Evolutionary conservation across 1,139 yeast species (phyloP).

Genomic region (Taphrina betulina): DNA sequence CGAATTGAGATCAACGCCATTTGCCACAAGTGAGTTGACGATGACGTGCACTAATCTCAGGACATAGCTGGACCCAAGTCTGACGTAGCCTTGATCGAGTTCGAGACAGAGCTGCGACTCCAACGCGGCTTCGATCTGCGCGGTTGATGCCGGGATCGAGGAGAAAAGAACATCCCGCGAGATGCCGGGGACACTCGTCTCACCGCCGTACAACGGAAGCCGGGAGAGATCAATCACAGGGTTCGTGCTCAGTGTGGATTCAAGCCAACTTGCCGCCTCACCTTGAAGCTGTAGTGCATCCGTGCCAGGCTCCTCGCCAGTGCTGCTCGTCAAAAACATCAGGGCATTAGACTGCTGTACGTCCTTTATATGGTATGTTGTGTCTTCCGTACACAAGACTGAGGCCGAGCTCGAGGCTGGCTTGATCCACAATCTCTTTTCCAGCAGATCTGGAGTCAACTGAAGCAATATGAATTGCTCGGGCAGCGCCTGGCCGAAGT

Average conservation of each 20-base stretch:
- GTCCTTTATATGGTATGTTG: conserved; percentile 17
- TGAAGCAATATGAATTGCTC: conserved; percentile 25
- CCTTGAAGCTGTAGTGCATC: conserved; percentile 10
- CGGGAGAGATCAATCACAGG: conserved; percentile 3
- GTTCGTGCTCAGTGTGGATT: background rate
- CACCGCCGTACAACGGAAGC: conserved; percentile 4
- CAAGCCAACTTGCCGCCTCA: conserved; percentile 25
- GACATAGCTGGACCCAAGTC: conserved; percentile 7
- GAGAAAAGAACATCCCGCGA: background rate
- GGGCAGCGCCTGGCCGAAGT: background rate
- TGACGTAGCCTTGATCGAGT: conserved; percentile 5
- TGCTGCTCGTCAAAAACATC: background rate
- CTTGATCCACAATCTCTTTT: conserved; percentile 10
- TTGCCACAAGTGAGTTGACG: conserved; percentile 3
- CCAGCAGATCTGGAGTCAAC: conserved; percentile 12
- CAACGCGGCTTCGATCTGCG: conserved; percentile 9
- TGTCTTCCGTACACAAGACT: conserved; percentile 7
- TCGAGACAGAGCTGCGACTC: background rate
- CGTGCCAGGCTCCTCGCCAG: background rate
- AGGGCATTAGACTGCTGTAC: conserved; percentile 30
- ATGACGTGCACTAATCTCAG: conserved; percentile 5
- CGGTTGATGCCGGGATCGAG: conserved; percentile 12
- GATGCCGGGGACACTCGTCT: background rate
- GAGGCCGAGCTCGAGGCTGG: conserved; percentile 11
- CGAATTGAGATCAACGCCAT: conserved; percentile 1